phyloP scores from a whole-genome alignment of 1,284 basidiomycete species.

The Kwoniella shivajii region DNA sequence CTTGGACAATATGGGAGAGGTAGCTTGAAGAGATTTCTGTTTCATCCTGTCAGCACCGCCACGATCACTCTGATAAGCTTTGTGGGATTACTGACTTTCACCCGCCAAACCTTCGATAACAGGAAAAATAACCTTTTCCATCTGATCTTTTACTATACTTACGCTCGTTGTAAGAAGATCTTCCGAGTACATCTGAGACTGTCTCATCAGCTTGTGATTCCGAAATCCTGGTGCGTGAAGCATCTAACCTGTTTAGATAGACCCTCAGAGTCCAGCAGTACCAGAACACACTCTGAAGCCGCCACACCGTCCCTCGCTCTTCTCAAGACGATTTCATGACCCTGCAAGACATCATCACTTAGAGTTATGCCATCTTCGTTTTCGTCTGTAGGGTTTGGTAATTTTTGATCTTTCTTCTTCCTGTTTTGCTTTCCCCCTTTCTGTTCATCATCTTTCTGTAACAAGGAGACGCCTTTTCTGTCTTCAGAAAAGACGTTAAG shows the following conservation, averaged over 20 bases:
- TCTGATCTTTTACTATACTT: slow-evolving; percentile 71
- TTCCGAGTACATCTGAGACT: slow-evolving; percentile 77
- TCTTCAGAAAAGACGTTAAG: slow-evolving; percentile 66
- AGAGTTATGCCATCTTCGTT: slow-evolving; percentile 35
- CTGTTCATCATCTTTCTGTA: slow-evolving; percentile 18
- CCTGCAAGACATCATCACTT: slow-evolving; percentile 40
- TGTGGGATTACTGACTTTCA: slow-evolving; percentile 47
- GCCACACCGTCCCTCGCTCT: slow-evolving; percentile 65
- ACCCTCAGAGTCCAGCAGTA: slow-evolving; percentile 72
- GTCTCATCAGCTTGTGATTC: slow-evolving; percentile 16
- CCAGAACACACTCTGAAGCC: slow-evolving; percentile 78
- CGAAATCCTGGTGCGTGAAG: not conserved
- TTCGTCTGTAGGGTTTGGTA: slow-evolving; percentile 23
- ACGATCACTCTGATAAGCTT: too few species aligned
- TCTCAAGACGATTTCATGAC: slow-evolving; percentile 60
- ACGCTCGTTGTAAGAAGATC: slow-evolving; percentile 82
- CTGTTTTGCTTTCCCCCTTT: slow-evolving; percentile 53
- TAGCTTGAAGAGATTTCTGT: slow-evolving; percentile 56
- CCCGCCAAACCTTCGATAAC: slow-evolving; percentile 73
- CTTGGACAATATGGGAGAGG: slow-evolving; percentile 62
- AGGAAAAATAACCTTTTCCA: slow-evolving; percentile 79
- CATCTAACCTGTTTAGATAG: slow-evolving; percentile 75
- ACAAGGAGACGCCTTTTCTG: slow-evolving; percentile 33
- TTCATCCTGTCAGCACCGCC: too few species aligned
- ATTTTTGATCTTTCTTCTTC: slow-evolving; percentile 47